These are phyloP conservation scores for Candida schatavii DNA, from an alignment of 805 yeast genomes.

Conservation along the genomic window DNA sequence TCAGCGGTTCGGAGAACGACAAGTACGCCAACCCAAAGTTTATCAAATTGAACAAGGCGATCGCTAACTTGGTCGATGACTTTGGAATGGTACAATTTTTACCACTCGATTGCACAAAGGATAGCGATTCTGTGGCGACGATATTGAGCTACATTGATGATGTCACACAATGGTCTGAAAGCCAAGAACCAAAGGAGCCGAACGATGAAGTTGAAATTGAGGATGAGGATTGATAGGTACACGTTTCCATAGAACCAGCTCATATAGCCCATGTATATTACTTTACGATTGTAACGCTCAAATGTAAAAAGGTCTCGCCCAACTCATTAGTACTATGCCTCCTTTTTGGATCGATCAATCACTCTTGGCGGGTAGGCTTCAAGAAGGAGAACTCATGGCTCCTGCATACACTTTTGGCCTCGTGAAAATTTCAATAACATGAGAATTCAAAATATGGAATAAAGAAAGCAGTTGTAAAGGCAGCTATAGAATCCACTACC, in stretches of 20 bases:
- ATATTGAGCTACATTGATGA: conserved; percentile 93
- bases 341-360: too few relatives aligned
- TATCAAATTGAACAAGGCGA: conserved; percentile 68
- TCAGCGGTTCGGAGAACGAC: conserved; percentile 46
- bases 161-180: conserved; percentile 95
- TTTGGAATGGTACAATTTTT: conserved; percentile 98
- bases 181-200: conserved; percentile 96
- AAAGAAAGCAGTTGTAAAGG: neutral
- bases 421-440: too few relatives aligned
- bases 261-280: too few relatives aligned
- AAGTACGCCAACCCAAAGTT: conserved; percentile 56
- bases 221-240: conserved; percentile 47
- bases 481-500: too few relatives aligned
- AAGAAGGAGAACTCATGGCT: too few relatives aligned
- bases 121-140: conserved; percentile 72
- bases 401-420: too few relatives aligned
- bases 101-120: conserved; percentile 72
- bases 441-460: too few relatives aligned
- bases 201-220: conserved; percentile 50
- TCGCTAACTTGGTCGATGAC: conserved; percentile 90
- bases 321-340: too few relatives aligned
- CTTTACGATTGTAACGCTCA: too few relatives aligned
- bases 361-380: too few relatives aligned
- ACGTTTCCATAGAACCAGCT: too few relatives aligned
- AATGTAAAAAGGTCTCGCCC: too few relatives aligned